A percentile compares a stretch with the other conserved stretches of the same genome.
Conservation (phyloP, 2,329 filamentous ascomycete genomes). For the Phyllosticta ampelicida region DNA sequence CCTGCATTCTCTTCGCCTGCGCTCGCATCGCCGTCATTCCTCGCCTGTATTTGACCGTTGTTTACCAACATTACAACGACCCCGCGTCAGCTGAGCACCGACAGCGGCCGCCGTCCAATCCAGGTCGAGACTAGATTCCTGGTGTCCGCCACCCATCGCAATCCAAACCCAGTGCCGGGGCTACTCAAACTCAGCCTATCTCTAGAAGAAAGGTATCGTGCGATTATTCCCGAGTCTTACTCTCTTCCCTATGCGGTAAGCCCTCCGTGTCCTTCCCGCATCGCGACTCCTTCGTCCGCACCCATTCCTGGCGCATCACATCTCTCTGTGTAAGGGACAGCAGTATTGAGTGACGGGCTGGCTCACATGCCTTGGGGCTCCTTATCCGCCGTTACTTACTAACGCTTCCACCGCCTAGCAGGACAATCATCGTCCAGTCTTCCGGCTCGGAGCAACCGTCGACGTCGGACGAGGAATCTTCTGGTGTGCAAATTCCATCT, state of each 20-base stretch:
- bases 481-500: conserved; percentile 23
- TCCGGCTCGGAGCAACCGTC: conserved; percentile 25
- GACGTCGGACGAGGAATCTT: conserved; percentile 22
- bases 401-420: conserved; percentile 26
- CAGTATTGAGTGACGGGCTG: neutral
- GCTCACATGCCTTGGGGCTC: conserved; percentile 15
- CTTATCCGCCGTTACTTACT: conserved; percentile 17
- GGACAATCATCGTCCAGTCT: conserved; percentile 28
- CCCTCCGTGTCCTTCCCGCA: conserved; percentile 27
- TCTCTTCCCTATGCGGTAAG: conserved; percentile 33
- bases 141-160: neutral
- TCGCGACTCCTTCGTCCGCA: conserved; percentile 18
- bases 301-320: conserved; percentile 21
- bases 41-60: neutral
- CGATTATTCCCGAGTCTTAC: conserved; percentile 19
- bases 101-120: conserved; percentile 3
- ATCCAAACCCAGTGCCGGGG: conserved; percentile 11
- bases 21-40: neutral
- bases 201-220: conserved; percentile 29
- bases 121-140: conserved; percentile 1
- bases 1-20: neutral
- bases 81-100: conserved; percentile 5
- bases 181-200: conserved; percentile 27
- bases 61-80: conserved; percentile 9
- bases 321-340: neutral